Conservation (phyloP, 129 eudicot genomes). For the Deinandra increscens region DNA sequence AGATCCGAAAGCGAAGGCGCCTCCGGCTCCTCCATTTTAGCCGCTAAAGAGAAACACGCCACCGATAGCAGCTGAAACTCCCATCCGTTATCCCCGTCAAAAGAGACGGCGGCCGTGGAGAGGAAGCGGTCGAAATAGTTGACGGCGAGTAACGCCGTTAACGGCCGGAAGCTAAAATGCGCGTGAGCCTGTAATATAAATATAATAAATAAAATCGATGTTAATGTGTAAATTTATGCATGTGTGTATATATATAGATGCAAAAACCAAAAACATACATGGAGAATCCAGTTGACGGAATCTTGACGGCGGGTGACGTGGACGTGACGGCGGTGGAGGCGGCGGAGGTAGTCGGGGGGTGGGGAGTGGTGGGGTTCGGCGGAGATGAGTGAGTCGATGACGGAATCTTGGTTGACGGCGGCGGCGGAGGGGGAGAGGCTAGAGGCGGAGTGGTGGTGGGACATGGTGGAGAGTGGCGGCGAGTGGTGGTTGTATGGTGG, state of each 20-base stretch:
- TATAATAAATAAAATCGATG: constrained; percentile 4
- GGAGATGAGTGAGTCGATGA: constrained; percentile 39
- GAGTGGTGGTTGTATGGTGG: constrained; percentile 29
- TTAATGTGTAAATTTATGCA: neutral
- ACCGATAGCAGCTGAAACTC: constrained; percentile 51
- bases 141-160: constrained; percentile 58
- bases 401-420: constrained; percentile 26
- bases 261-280: constrained; percentile 25
- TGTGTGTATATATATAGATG: neutral
- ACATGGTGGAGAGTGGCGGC: constrained; percentile 35
- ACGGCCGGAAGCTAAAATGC: constrained; percentile 45
- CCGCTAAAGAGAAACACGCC: constrained; percentile 59
- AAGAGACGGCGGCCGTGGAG: neutral
- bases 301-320: constrained; percentile 54
- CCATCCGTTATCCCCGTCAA: constrained; percentile 40
- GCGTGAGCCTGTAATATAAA: constrained; percentile 44
- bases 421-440: constrained; percentile 23
- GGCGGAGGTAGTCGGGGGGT: constrained; percentile 36
- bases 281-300: constrained; percentile 63
- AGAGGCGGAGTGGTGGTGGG: constrained; percentile 33
- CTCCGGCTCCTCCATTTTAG: constrained; percentile 57
- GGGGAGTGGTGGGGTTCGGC: constrained; percentile 39
- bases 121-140: constrained; percentile 55
- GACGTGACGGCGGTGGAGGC: constrained; percentile 25
- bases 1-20: constrained; percentile 52